Base-by-base conservation (phyloP, 345 rosid genomes). In the Acer saccharum region DNA sequence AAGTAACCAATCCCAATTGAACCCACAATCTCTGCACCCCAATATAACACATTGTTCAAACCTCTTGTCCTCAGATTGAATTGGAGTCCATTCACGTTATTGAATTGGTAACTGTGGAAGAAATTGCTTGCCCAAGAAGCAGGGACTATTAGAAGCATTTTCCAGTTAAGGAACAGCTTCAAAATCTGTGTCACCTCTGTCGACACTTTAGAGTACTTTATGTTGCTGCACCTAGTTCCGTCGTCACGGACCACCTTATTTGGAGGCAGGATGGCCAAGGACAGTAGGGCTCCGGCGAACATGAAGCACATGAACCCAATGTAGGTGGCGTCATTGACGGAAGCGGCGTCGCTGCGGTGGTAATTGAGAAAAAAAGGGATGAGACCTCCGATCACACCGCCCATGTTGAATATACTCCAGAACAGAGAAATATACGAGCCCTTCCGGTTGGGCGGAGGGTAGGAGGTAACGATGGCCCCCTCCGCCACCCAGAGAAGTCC, bases 11-110 rank as follows among this genome's bases (percentile, higher is more conserved):
- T 88, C 14, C 84, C 89, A 0, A 85, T 61, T 0, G 98, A 93
- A 1, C 99, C 99, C 54, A 83, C n/a, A 95, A 95, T 95, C 82
- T 93, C 97, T 0, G 98, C 98, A 21, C 93, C 98, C 97, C 99
- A 95, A 12, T 95, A 93, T 65, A 93, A 95, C 21, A 91, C 93
- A 23, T 93, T 95, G 88, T 92, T 95, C 82, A 93, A 76, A 0
- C 99, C 97, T 74, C 99, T 89, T 0, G 96, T 93, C 84, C 98
- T 82, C 55, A 95, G 50, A 70, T 86, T 90, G 71, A 95, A 95
- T 52, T 84, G 77, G n/a, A 73, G 81, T 0, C 82, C 91, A 23
- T 95, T 93, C 35, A 93, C 94, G 50, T 93, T 90, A 77, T 90
- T 95, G 78, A 95, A 95, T 46, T 93, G 97, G 74, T 93, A 93